Evolutionary conservation across 1,139 yeast species (phyloP).

Genomic region (Arxiozyma telluris): DNA sequence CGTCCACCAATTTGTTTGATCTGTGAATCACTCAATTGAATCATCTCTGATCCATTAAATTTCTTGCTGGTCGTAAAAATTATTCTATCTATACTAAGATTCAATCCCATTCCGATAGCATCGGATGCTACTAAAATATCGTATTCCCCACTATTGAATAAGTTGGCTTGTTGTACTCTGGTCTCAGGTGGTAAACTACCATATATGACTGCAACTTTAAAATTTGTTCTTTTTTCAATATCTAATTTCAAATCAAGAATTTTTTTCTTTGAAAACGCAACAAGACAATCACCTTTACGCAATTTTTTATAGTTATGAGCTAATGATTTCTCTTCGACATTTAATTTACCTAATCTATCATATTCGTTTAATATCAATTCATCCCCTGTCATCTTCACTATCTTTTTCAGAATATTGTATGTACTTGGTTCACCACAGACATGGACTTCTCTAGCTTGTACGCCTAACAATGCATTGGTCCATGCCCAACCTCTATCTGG

Average conservation of each 20-base stretch:
- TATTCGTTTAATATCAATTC: constrained; percentile 59
- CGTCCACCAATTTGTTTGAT: constrained; percentile 93
- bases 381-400: constrained; percentile 71
- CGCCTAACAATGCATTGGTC: constrained; percentile 88
- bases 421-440: constrained; percentile 89
- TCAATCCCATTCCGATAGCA: constrained; percentile 97
- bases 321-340: constrained; percentile 41
- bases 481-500: constrained; percentile 81
- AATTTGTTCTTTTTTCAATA: constrained; percentile 51
- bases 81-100: constrained; percentile 70
- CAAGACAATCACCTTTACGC: constrained; percentile 76
- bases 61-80: constrained; percentile 62
- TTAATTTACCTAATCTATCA: constrained; percentile 63
- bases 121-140: constrained; percentile 88
- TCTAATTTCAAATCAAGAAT: constrained; percentile 57
- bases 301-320: constrained; percentile 33
- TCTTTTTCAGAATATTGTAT: constrained; percentile 50
- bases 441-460: constrained; percentile 76
- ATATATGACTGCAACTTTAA: constrained; percentile 80
- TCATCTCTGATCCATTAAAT: constrained; percentile 54
- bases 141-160: constrained; percentile 66
- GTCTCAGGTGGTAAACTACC: constrained; percentile 97
- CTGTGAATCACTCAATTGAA: constrained; percentile 49
- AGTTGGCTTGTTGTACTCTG: constrained; percentile 70
- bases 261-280: constrained; percentile 69